A percentile compares a stretch with the other conserved stretches of the same genome.
These are phyloP conservation scores for Metschnikowia orientalis DNA, from an alignment of 805 yeast species.

Conservation along the genomic window DNA sequence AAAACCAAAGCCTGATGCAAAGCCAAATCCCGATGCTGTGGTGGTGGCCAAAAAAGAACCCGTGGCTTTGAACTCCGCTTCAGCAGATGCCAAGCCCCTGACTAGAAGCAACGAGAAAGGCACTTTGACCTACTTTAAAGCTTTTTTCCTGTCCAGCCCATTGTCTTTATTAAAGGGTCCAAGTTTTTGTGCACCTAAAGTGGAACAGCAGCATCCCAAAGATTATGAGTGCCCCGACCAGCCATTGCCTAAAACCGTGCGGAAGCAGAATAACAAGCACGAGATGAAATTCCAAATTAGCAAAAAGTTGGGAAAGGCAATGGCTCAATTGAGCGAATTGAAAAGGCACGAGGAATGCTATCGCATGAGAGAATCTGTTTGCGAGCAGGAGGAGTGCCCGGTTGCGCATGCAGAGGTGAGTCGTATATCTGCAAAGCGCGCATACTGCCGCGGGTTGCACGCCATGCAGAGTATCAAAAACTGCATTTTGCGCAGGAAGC, in stretches of 20 bases:
- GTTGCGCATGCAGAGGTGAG: constrained; percentile 1
- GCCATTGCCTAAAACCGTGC: constrained; percentile 2
- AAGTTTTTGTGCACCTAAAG: constrained; percentile 1
- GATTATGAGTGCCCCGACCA: constrained; percentile 1
- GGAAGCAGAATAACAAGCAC: constrained; percentile 2
- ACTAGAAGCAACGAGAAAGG: too few relatives aligned
- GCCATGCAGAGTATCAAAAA: too few relatives aligned
- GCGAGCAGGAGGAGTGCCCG: constrained; percentile 5
- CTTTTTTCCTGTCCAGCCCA: constrained; percentile 2
- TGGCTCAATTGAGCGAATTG: constrained; percentile 1
- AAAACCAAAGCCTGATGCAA: too few relatives aligned
- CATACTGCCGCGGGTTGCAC: constrained; percentile 5
- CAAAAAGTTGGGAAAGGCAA: constrained; percentile 1
- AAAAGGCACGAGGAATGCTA: constrained; percentile 3
- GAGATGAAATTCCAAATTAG: constrained; percentile 1
- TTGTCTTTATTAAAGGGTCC: constrained; percentile 2
- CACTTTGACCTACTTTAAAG: too few relatives aligned
- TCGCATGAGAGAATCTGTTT: constrained; percentile 1
- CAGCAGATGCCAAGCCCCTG: too few relatives aligned
- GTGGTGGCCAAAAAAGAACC: too few relatives aligned
- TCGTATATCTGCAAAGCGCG: constrained; percentile 6
- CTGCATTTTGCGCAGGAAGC: too few relatives aligned
- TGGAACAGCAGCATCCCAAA: constrained; percentile 2
- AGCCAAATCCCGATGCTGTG: too few relatives aligned
- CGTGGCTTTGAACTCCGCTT: too few relatives aligned